These are phyloP conservation scores for Pseudocercospora eumusae DNA, from an alignment of 2,329 filamentous ascomycete species.

Conservation along the genomic window DNA sequence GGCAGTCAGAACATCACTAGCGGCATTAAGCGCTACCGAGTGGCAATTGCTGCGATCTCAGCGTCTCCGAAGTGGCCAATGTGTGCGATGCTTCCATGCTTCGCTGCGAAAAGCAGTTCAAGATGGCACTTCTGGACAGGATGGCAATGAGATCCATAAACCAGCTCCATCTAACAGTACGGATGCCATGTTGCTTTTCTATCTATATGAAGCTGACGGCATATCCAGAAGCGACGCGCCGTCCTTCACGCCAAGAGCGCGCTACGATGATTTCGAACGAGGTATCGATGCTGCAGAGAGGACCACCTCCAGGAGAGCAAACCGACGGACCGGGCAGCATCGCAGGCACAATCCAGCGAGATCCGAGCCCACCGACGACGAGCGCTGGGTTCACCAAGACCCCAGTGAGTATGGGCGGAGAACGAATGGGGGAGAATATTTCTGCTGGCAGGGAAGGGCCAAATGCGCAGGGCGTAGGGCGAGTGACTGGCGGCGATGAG, in stretches of 20 bases:
- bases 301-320: slow-evolving; percentile 26
- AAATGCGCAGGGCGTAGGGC: slow-evolving; percentile 27
- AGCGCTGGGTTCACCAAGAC: slow-evolving; percentile 26
- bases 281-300: slow-evolving; percentile 30
- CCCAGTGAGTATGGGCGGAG: slow-evolving; percentile 18
- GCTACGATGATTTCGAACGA: slow-evolving; percentile 32
- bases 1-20: slow-evolving; percentile 21
- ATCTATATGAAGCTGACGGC: not conserved
- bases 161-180: slow-evolving; percentile 21
- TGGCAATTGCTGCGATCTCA: slow-evolving; percentile 22
- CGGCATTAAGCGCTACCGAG: slow-evolving; percentile 27
- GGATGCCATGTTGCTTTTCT: not conserved
- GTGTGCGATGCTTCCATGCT: slow-evolving; percentile 28
- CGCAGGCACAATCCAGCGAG: slow-evolving; percentile 21
- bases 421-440: slow-evolving; percentile 32
- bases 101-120: slow-evolving; percentile 22
- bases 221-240: slow-evolving; percentile 11
- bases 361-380: slow-evolving; percentile 18
- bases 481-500: slow-evolving; percentile 13
- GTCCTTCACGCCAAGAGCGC: slow-evolving; percentile 24
- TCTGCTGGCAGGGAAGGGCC: slow-evolving; percentile 30
- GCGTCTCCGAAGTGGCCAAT: slow-evolving; percentile 26
- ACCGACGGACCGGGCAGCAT: slow-evolving; percentile 20
- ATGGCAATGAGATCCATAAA: slow-evolving; percentile 15
- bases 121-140: slow-evolving; percentile 6